Percentiles rank a stretch among this genome's conserved stretches.
phyloP scores from a whole-genome alignment of 2,329 filamentous ascomycete genomes.

The Apiospora hydei region DNA sequence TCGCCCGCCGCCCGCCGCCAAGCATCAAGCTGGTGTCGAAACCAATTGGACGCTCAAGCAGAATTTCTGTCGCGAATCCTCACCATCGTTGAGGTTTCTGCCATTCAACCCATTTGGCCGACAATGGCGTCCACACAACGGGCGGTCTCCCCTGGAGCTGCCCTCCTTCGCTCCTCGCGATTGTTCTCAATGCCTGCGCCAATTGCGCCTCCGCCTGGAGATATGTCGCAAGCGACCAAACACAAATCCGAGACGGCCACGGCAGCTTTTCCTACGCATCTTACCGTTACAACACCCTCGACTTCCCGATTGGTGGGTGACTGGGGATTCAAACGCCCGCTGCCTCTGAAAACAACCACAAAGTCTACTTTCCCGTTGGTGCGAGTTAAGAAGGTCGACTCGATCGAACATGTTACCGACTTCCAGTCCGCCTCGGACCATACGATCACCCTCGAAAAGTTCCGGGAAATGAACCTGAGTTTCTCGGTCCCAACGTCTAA shows the following conservation, averaged over 20 bases:
- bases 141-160: conserved; percentile 65
- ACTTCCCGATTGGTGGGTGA: conserved; percentile 80
- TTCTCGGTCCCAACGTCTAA: conserved; percentile 60
- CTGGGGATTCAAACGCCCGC: conserved; percentile 88
- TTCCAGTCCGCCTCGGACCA: conserved; percentile 86
- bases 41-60: conserved; percentile 5
- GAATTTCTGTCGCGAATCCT: conserved; percentile 17
- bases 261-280: conserved; percentile 78
- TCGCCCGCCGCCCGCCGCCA: background rate
- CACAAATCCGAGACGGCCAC: conserved; percentile 74
- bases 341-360: conserved; percentile 79
- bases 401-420: conserved; percentile 87
- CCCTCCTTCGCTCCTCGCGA: conserved; percentile 83
- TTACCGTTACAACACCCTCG: conserved; percentile 80
- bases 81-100: conserved; percentile 18
- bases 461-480: conserved; percentile 80
- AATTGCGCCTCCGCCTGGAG: conserved; percentile 66
- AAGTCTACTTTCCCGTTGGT: conserved; percentile 77
- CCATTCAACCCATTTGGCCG: conserved; percentile 11
- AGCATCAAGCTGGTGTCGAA: background rate
- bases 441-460: conserved; percentile 82
- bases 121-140: conserved; percentile 30
- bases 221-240: conserved; percentile 54
- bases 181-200: conserved; percentile 87
- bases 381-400: conserved; percentile 80